A percentile compares a stretch with the other conserved stretches of the same genome.
Evolutionary conservation across 495 filamentous ascomycete genomes (phyloP).

Genomic region (Aspergillus wentii): DNA sequence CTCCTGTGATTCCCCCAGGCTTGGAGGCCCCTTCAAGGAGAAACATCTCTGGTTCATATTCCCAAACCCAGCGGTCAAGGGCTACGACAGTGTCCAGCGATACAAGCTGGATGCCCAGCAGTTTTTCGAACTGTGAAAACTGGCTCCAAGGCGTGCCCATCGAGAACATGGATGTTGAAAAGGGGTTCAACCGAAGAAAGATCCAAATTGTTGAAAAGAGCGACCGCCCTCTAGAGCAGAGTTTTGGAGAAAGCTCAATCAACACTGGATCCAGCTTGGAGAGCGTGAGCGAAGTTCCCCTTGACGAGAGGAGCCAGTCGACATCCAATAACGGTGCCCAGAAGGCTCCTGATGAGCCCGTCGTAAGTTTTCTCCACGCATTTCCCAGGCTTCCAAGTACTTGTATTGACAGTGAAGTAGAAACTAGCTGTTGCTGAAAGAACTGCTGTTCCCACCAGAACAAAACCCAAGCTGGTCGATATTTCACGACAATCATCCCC

Average conservation of each 20-base stretch:
- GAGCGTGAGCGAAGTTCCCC: no score
- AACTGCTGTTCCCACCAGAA: slow-evolving; percentile 37
- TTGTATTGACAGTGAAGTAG: slow-evolving; percentile 17
- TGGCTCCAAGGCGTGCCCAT: slow-evolving; percentile 39
- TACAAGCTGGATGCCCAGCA: slow-evolving; percentile 39
- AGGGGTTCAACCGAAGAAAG: slow-evolving; percentile 32
- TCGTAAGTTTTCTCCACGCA: slow-evolving; percentile 15
- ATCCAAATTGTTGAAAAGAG: slow-evolving; percentile 40
- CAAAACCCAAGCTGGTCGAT: slow-evolving; percentile 37
- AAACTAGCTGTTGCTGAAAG: slow-evolving; percentile 38
- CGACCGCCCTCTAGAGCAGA: slow-evolving; percentile 26
- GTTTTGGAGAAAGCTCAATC: no score
- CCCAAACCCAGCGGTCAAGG: slow-evolving; percentile 24
- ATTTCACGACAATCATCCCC: slow-evolving; percentile 39
- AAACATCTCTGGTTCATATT: slow-evolving; percentile 13
- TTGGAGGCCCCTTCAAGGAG: slow-evolving; percentile 7
- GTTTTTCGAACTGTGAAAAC: slow-evolving; percentile 37
- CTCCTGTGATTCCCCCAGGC: slow-evolving; percentile 11
- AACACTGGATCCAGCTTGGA: no score
- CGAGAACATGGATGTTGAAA: slow-evolving; percentile 23
- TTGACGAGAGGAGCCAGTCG: no score
- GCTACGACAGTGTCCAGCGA: slow-evolving; percentile 39
- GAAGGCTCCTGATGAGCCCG: slow-evolving; percentile 24
- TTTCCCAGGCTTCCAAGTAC: background rate
- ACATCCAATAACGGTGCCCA: no score